Evolutionary conservation across 2,329 filamentous ascomycete genomes (phyloP).

Genomic region (Leptodontidium sp.): DNA sequence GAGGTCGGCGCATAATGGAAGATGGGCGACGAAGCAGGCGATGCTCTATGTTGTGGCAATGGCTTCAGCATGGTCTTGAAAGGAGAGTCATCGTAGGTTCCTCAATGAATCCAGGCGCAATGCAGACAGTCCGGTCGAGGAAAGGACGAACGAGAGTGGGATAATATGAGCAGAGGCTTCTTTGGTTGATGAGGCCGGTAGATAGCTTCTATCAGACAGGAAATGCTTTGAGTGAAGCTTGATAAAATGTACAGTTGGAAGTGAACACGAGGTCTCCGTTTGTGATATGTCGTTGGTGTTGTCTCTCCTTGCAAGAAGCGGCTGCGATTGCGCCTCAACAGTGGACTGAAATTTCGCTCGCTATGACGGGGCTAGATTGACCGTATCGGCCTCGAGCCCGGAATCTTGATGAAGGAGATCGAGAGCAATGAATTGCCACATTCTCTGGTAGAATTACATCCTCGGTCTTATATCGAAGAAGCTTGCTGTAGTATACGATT

Average conservation of each 20-base stretch:
- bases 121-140: not conserved
- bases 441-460: not conserved
- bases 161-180: conserved; percentile 1
- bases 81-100: conserved; percentile 35
- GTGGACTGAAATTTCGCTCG: conserved; percentile 16
- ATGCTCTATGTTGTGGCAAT: conserved; percentile 40
- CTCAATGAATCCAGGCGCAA: not conserved
- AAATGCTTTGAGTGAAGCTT: not conserved
- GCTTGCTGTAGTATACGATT: not conserved
- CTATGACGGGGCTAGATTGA: conserved; percentile 9
- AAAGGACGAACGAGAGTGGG: conserved; percentile 22
- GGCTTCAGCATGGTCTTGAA: conserved; percentile 45
- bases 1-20: conserved; percentile 44
- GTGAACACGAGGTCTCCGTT: not conserved
- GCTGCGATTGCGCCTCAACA: conserved; percentile 9
- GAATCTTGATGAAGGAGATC: not conserved
- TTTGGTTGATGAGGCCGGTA: not conserved
- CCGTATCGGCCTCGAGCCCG: not conserved
- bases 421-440: not conserved
- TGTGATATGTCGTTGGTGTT: not conserved
- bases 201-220: not conserved
- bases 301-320: conserved; percentile 6
- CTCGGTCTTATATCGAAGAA: not conserved
- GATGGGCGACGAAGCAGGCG: conserved; percentile 41
- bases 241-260: not conserved